Conservation (phyloP, 2,329 filamentous ascomycete genomes). For the Aureobasidium sp. region DNA sequence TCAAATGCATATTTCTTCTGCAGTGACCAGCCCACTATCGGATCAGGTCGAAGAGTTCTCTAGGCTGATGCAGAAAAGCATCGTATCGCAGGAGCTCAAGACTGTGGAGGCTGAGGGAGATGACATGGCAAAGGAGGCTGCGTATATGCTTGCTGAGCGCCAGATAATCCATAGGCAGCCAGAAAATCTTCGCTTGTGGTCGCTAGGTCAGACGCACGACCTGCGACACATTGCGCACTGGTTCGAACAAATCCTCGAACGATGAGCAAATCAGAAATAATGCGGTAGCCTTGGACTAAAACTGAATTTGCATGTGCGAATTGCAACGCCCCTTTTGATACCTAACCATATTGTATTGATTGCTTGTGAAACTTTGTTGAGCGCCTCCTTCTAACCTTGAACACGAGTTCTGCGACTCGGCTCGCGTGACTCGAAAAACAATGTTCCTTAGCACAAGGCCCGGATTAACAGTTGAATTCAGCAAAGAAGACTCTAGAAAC, state of each 20-base stretch:
- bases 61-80: slow-evolving; percentile 30
- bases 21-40: slow-evolving; percentile 27
- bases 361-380: not conserved
- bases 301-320: too few species aligned
- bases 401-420: not conserved
- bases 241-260: slow-evolving; percentile 14
- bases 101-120: slow-evolving; percentile 10
- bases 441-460: too few species aligned
- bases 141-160: slow-evolving; percentile 14
- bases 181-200: slow-evolving; percentile 11
- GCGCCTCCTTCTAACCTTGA: not conserved
- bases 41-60: slow-evolving; percentile 35
- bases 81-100: slow-evolving; percentile 23
- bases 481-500: too few species aligned
- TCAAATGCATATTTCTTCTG: slow-evolving; percentile 31
- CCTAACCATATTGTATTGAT: too few species aligned
- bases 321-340: too few species aligned
- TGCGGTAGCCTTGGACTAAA: too few species aligned
- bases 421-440: too few species aligned
- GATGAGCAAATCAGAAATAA: not conserved
- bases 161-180: slow-evolving; percentile 8
- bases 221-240: slow-evolving; percentile 12
- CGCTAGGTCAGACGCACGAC: not conserved
- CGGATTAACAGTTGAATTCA: too few species aligned
- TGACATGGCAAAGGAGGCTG: slow-evolving; percentile 10